phyloP scores from a whole-genome alignment of 2,329 filamentous ascomycete genomes.

The Acrocalymma vagum region DNA sequence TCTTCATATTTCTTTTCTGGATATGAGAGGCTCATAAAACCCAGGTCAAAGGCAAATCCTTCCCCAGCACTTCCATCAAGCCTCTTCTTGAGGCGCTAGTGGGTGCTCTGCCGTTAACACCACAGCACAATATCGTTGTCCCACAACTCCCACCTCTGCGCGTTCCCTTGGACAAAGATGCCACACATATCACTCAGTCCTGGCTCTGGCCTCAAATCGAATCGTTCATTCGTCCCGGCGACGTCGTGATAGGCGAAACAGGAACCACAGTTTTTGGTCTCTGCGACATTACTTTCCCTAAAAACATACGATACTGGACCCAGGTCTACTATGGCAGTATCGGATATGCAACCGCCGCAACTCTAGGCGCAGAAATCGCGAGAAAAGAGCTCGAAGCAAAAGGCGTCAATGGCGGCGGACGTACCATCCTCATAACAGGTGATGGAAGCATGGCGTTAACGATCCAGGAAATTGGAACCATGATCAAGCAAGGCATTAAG shows the following conservation, averaged over 20 bases:
- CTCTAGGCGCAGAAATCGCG: slow-evolving; percentile 56
- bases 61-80: slow-evolving; percentile 47
- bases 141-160: slow-evolving; percentile 35
- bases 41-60: slow-evolving; percentile 40
- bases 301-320: slow-evolving; percentile 39
- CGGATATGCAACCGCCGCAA: slow-evolving; percentile 52
- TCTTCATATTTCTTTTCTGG: neutral
- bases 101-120: slow-evolving; percentile 26
- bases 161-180: slow-evolving; percentile 39
- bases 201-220: slow-evolving; percentile 54
- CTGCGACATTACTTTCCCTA: slow-evolving; percentile 42
- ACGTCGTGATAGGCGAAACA: slow-evolving; percentile 53
- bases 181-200: slow-evolving; percentile 52
- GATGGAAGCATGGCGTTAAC: slow-evolving; percentile 74
- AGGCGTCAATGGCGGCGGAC: slow-evolving; percentile 10
- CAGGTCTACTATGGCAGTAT: slow-evolving; percentile 57
- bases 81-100: slow-evolving; percentile 42
- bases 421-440: slow-evolving; percentile 67
- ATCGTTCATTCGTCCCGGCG: slow-evolving; percentile 45
- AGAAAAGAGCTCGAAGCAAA: slow-evolving; percentile 53
- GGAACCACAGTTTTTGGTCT: slow-evolving; percentile 52
- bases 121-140: slow-evolving; percentile 31
- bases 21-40: slow-evolving; percentile 2
- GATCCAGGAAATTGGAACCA: slow-evolving; percentile 71
- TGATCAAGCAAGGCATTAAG: slow-evolving; percentile 57